Evolutionary conservation across 345 rosid species (phyloP).

Genomic region (Rhodomyrtus tomentosa): DNA sequence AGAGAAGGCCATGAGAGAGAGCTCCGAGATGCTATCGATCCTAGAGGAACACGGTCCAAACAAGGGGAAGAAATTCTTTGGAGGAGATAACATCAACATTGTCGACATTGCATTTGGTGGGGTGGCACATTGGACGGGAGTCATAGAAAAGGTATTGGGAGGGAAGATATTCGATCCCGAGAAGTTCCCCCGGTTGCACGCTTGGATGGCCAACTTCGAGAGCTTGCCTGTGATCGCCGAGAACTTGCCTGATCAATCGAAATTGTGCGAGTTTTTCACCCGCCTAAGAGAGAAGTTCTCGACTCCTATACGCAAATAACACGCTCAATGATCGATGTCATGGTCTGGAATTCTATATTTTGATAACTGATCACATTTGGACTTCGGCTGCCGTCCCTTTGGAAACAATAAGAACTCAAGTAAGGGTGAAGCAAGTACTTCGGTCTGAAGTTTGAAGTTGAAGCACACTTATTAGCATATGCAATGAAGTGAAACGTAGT

Average conservation of each 20-base stretch:
- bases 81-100: neutral
- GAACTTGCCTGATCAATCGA: constrained; percentile 6
- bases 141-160: constrained; percentile 2
- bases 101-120: constrained; percentile 6
- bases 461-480: neutral
- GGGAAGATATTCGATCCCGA: neutral
- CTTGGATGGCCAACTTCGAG: constrained; percentile 6
- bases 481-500: neutral
- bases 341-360: neutral
- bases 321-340: neutral
- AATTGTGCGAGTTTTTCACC: neutral
- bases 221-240: constrained; percentile 1
- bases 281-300: neutral
- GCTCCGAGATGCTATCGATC: neutral
- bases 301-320: neutral
- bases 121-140: constrained; percentile 1
- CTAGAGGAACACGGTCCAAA: constrained; percentile 9
- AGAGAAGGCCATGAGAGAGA: constrained; percentile 6
- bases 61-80: constrained; percentile 11
- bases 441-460: neutral
- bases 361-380: neutral
- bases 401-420: too few relatives aligned
- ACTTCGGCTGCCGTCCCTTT: too few relatives aligned
- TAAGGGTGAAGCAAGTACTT: neutral
- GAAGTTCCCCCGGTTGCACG: constrained; percentile 1